These are phyloP conservation scores for Pichia norvegensis DNA, from an alignment of 1,139 yeast genomes.

Conservation along the genomic window DNA sequence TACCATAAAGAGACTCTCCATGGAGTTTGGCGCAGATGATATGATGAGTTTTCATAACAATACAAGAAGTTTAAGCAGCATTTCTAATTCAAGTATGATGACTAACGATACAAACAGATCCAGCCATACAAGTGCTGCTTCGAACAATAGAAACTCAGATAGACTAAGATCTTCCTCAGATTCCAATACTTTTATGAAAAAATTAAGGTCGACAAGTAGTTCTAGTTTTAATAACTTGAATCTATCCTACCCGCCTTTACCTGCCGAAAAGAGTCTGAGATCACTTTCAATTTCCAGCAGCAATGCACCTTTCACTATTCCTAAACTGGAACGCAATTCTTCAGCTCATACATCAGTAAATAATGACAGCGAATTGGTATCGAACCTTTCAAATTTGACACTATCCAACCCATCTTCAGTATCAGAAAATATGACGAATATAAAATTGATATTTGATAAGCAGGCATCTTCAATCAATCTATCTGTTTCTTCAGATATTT, in stretches of 20 bases:
- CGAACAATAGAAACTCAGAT: constrained; percentile 8
- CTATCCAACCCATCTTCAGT: constrained; percentile 7
- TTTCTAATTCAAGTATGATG: constrained; percentile 8
- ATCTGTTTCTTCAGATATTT: constrained; percentile 40
- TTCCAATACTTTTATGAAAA: constrained; percentile 19
- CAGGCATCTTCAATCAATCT: constrained; percentile 35
- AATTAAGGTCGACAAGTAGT: constrained; percentile 23
- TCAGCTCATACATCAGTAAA: constrained; percentile 8
- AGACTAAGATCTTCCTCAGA: constrained; percentile 20
- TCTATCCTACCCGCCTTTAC: constrained; percentile 21
- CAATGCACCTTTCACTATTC: background rate
- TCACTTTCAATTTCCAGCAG: constrained; percentile 24
- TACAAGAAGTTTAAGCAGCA: constrained; percentile 10
- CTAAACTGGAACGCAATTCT: constrained; percentile 8
- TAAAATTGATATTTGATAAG: constrained; percentile 39
- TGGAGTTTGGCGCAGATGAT: constrained; percentile 6
- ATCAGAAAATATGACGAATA: constrained; percentile 28
- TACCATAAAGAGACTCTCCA: constrained; percentile 20
- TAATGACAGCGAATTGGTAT: constrained; percentile 8
- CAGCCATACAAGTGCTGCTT: constrained; percentile 9
- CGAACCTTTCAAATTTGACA: constrained; percentile 17
- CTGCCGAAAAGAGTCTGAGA: constrained; percentile 23
- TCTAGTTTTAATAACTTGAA: constrained; percentile 21
- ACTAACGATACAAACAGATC: constrained; percentile 14
- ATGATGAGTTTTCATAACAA: constrained; percentile 6